phyloP scores from a whole-genome alignment of 805 yeast genomes.

The Candida morakotiae region DNA sequence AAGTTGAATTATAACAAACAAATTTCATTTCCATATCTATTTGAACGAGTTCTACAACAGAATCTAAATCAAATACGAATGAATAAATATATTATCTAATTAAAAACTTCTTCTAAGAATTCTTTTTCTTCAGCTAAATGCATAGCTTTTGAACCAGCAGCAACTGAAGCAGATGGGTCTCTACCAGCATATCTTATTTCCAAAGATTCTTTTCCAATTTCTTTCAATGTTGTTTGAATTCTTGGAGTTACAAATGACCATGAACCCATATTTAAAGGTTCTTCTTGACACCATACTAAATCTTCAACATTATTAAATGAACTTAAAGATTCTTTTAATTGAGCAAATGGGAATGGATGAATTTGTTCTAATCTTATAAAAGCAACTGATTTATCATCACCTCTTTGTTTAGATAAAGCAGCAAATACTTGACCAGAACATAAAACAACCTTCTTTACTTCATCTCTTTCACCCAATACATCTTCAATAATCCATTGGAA shows the following conservation, averaged over 20 bases:
- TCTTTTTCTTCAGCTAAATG: constrained; percentile 86
- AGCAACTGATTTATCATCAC: constrained; percentile 79
- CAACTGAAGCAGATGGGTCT: constrained; percentile 96
- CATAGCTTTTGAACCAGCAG: constrained; percentile 91
- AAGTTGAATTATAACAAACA: too few relatives aligned
- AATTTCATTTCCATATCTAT: too few relatives aligned
- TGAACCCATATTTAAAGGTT: constrained; percentile 96
- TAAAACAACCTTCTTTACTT: constrained; percentile 80
- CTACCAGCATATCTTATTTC: constrained; percentile 88
- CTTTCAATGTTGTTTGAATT: constrained; percentile 67
- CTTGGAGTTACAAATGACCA: constrained; percentile 83
- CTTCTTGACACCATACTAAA: constrained; percentile 97
- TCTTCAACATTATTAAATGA: constrained; percentile 81
- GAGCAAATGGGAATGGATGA: constrained; percentile 99
- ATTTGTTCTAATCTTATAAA: constrained; percentile 87
- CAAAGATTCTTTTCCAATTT: constrained; percentile 62
- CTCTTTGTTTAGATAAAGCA: constrained; percentile 87
- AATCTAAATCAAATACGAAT: too few relatives aligned
- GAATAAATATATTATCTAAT: constrained; percentile 10
- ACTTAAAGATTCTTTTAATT: constrained; percentile 78
- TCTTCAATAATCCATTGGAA: constrained; percentile 98
- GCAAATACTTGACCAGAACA: constrained; percentile 94
- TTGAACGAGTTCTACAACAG: too few relatives aligned
- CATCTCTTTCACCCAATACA: constrained; percentile 75
- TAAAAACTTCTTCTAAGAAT: constrained; percentile 76